Percentiles rank a stretch among this genome's conserved stretches.
These are phyloP conservation scores for Gamarada debralockiae DNA, from an alignment of 495 filamentous ascomycete species.

Conservation along the genomic window DNA sequence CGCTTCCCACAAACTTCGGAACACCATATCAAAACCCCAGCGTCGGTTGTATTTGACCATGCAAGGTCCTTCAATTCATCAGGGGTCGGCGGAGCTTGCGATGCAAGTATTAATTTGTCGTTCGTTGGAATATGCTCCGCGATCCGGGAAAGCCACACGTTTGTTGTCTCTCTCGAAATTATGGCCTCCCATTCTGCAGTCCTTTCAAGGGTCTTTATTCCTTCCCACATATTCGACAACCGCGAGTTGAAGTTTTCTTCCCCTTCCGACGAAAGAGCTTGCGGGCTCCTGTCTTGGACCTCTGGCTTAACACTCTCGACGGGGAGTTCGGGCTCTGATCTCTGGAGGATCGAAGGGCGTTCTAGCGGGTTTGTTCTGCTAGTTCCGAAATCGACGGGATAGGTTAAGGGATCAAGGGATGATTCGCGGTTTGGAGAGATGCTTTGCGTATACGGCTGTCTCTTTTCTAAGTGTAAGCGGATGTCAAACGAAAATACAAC, in stretches of 20 bases:
- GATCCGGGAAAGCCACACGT: background rate
- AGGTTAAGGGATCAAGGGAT: background rate
- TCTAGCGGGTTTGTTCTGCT: background rate
- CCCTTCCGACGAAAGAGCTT: slow-evolving; percentile 3
- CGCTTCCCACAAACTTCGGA: background rate
- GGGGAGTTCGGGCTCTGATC: background rate
- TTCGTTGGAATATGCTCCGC: background rate
- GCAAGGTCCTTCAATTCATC: background rate
- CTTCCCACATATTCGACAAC: background rate
- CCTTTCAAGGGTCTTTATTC: background rate
- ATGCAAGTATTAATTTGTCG: background rate
- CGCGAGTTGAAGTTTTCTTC: background rate
- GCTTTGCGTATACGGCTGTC: background rate
- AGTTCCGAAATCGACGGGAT: background rate
- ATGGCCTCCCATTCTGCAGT: background rate
- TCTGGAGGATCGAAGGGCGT: background rate
- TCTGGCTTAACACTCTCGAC: background rate
- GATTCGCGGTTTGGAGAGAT: background rate
- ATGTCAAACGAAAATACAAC: too few relatives aligned
- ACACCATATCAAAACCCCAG: background rate
- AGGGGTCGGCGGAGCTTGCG: background rate
- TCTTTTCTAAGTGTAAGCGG: background rate
- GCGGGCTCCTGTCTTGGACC: background rate
- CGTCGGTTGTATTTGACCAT: background rate
- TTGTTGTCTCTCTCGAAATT: background rate